Evolutionary conservation across 345 rosid species (phyloP).

Genomic region (Lepidium aucheri): DNA sequence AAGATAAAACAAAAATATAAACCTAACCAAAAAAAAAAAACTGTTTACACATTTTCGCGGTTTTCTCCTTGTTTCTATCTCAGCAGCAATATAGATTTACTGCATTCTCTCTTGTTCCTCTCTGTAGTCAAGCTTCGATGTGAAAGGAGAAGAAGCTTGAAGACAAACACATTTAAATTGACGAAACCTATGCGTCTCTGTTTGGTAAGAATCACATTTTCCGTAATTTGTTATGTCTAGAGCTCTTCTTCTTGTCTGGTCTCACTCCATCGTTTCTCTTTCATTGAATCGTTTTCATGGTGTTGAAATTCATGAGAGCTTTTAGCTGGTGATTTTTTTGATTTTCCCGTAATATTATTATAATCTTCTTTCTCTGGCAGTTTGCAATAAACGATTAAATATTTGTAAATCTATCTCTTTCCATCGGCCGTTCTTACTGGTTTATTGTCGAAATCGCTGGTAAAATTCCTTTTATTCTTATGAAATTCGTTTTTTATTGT

Average conservation of each 20-base stretch:
- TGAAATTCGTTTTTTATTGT: not conserved
- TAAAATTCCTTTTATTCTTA: conserved; percentile 4
- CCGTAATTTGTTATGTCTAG: not conserved
- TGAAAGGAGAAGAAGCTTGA: conserved; percentile 24
- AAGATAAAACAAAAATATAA: not conserved
- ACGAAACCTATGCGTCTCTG: conserved; percentile 8
- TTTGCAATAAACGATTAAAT: not conserved
- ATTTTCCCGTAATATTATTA: not conserved
- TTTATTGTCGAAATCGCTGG: conserved; percentile 1
- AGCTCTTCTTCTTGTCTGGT: conserved; percentile 18
- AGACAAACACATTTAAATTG: not conserved
- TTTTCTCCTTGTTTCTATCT: not conserved
- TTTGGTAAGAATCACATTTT: not conserved
- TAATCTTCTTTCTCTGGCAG: conserved; percentile 6
- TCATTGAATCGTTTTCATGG: conserved; percentile 17
- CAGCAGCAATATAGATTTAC: too few species aligned
- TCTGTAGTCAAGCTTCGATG: not conserved
- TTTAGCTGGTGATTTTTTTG: conserved; percentile 8
- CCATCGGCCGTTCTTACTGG: conserved; percentile 1
- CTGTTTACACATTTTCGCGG: not conserved
- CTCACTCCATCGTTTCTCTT: conserved; percentile 14
- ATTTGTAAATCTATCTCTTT: not conserved
- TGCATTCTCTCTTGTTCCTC: too few species aligned
- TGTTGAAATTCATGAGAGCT: conserved; percentile 23
- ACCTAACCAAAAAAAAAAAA: not conserved